Evolutionary conservation across 345 rosid species (phyloP).

Genomic region (Aegle marmelos): DNA sequence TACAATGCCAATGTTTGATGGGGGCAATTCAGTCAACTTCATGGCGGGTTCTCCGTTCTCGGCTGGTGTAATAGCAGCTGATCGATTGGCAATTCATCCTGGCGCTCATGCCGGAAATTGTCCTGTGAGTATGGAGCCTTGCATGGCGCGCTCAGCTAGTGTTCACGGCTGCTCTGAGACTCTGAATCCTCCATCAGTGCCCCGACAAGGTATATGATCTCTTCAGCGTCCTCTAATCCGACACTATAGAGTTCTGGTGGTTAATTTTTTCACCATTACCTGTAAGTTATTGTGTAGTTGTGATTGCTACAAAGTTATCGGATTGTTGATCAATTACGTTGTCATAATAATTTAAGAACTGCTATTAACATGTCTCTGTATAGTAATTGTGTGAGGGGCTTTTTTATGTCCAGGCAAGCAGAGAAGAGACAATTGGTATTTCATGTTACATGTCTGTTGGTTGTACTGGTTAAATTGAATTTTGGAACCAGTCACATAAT

Average conservation of each 20-base stretch:
- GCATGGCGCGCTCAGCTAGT: slow-evolving; percentile 89
- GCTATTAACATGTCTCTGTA: background rate
- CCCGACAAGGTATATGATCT: slow-evolving; percentile 42
- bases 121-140: slow-evolving; percentile 49
- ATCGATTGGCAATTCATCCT: slow-evolving; percentile 42
- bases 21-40: slow-evolving; percentile 43
- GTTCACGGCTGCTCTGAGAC: slow-evolving; percentile 86
- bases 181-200: slow-evolving; percentile 33
- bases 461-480: background rate
- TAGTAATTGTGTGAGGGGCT: background rate
- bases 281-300: background rate
- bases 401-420: background rate
- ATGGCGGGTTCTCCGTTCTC: slow-evolving; percentile 71
- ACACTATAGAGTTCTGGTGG: background rate
- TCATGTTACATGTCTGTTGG: background rate
- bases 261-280: background rate
- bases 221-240: background rate
- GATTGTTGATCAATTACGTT: background rate
- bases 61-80: slow-evolving; percentile 59
- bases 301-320: background rate
- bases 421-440: background rate
- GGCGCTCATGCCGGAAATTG: slow-evolving; percentile 33
- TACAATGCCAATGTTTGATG: slow-evolving; percentile 60
- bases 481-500: background rate
- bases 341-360: background rate